Evolutionary conservation across 805 yeast species (phyloP), one percentile per base, ranked within the genome.

Genomic region (Debaryomyces castellii): DNA sequence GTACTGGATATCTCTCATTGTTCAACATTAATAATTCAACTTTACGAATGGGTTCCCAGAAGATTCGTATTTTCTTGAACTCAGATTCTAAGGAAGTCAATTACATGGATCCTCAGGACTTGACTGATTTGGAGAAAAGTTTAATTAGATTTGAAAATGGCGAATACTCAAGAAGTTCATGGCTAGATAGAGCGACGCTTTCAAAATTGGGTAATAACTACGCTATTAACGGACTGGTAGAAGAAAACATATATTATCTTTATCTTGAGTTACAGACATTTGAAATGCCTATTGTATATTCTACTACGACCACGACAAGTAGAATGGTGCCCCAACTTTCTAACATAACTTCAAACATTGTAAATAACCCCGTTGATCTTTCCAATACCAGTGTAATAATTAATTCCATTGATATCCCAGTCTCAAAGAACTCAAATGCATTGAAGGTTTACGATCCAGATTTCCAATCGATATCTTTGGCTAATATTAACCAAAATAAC

Each of bases 111-210:
- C 42, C 55, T 3, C 36, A 51, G 4, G 58, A 58, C 8, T 45
- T 60, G 23, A 63, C 60, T 3, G 56, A 71, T 5, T 57, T 80
- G 16, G 89, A 85, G 51, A 62, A 61, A 40, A 68, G 76, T 41
- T 68, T 87, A 35, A 83, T 85, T 51, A 67, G 65, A 40, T 87
- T 83, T 56, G 90, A 85, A 55, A 74, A 77, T 49, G 90, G 90
- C 1, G 91, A 87, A 21, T 69, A 81, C 21, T 66, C 76, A 4
- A 63, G 77, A 5, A 63, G 80, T 1, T 80, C 77, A 40, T 91
- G 97, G 97, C 69, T 90, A 8, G 96, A 89, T 57, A 73, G 78
- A 38, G 54, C 87, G 46, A 78, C 85, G 0, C 72, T 83, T 50
- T 71, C 87, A 10, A 70, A 72, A 48, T 73, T 85, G 36, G 82